A percentile compares a stretch with the other conserved stretches of the same genome.
These are phyloP conservation scores for Stachybotrys chlorohalonatus DNA, from an alignment of 2,329 filamentous ascomycete species.

Conservation along the genomic window DNA sequence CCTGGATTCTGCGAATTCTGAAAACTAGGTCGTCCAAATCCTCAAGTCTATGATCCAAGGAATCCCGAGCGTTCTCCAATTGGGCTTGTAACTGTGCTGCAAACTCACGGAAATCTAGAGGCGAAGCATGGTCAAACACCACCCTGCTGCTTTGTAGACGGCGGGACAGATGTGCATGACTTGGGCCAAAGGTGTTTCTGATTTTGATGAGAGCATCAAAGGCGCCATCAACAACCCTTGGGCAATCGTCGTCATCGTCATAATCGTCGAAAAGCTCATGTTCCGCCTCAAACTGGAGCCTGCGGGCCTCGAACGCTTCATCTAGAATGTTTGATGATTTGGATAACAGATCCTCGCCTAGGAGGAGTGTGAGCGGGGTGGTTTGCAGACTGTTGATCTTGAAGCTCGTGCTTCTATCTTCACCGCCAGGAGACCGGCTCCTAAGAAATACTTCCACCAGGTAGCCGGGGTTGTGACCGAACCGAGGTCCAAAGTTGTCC, in stretches of 20 bases:
- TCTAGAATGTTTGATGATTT: constrained; percentile 33
- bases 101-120: constrained; percentile 35
- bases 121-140: constrained; percentile 34
- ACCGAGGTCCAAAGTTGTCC: constrained; percentile 23
- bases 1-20: constrained; percentile 35
- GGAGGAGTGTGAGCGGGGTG: constrained; percentile 35
- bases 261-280: constrained; percentile 25
- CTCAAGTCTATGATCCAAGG: constrained; percentile 30
- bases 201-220: constrained; percentile 36
- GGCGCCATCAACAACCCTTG: constrained; percentile 32
- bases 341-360: constrained; percentile 38
- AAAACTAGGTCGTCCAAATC: constrained; percentile 39
- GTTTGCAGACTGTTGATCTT: constrained; percentile 37
- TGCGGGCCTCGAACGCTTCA: constrained; percentile 28
- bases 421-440: constrained; percentile 28
- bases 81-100: constrained; percentile 26
- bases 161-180: constrained; percentile 33
- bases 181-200: constrained; percentile 39
- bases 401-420: constrained; percentile 26
- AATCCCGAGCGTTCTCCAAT: constrained; percentile 27
- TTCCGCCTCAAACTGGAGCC: constrained; percentile 29
- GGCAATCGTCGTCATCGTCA: constrained; percentile 27
- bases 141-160: constrained; percentile 32
- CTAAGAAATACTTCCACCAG: constrained; percentile 35
- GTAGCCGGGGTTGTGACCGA: constrained; percentile 41